Base-by-base conservation (phyloP, 176 grass and related monocot genomes). In the Carex kokanica region DNA sequence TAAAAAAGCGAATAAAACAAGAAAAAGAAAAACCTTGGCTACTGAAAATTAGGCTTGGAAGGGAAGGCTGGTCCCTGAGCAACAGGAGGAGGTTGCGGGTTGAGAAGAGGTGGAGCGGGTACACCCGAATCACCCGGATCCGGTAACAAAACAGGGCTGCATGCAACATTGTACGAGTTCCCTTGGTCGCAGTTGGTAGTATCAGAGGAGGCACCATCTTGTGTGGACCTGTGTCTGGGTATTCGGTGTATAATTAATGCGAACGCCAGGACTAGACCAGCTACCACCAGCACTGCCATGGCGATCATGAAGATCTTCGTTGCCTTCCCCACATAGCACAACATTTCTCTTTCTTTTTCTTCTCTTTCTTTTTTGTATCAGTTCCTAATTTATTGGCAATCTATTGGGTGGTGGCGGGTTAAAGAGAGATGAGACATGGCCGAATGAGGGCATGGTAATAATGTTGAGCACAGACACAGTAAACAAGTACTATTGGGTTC, bases 271-370 rank as follows among this genome's bases (percentile, higher is more conserved):
- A 89, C 70, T 70, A 97, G 43, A 40, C 86, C 79, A 3, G 84
- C 77, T 60, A 90, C 68, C 58, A 91, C 83, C 84, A 97, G 88
- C 60, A 82, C 52, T 20, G 75, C 85, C 8, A 94, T 67, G 73
- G 91, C 74, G 68, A 60, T 70, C 56, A 97, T 51, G 94, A 97
- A 97, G 88, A 97, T 91, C 87, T 92, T 97, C 81, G 94, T 97
- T 36, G 94, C 94, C 87, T 92, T 97, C 36, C 94, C 94, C 8
- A 97, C 92, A 83, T 92, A 97, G 88, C 92, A 97, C 92, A 57
- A 56, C 64, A 83, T 52, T 29, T 13, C 57, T 49, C 21, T 62
- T 23, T 64, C 49, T 6, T 6, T 66, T 40, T 68, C 1, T 38
- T 66, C 13, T 59, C 71, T 8, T 56, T 71, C 2, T 66, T 2